phyloP scores from a whole-genome alignment of 805 yeast species.

The Allodekkera sacchari region DNA sequence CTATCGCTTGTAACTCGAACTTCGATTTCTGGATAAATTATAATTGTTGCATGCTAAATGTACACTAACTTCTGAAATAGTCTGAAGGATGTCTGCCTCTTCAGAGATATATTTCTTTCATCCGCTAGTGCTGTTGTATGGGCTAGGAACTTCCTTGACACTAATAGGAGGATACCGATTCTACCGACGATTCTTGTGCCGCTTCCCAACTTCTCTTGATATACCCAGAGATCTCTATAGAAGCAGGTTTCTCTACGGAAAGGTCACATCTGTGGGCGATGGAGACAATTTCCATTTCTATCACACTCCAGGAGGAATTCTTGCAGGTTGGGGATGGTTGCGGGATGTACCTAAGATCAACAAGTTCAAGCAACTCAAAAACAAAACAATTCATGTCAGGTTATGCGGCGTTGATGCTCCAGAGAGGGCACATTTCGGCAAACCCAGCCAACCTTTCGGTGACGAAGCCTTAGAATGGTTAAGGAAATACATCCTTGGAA shows the following conservation, averaged over 20 bases:
- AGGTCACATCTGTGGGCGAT: constrained; percentile 87
- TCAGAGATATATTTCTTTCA: constrained; percentile 15
- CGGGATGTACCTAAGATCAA: constrained; percentile 54
- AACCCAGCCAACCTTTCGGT: constrained; percentile 81
- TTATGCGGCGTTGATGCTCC: constrained; percentile 96
- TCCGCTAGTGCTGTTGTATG: constrained; percentile 23
- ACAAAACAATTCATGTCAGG: constrained; percentile 70
- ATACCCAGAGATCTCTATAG: constrained; percentile 42
- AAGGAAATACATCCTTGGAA: constrained; percentile 53
- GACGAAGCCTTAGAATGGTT: constrained; percentile 83
- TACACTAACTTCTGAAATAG: no score
- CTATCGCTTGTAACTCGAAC: no score
- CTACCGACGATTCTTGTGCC: constrained; percentile 38
- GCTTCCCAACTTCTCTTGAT: constrained; percentile 39
- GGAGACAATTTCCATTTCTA: constrained; percentile 91
- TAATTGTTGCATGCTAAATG: no score
- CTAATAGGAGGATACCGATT: constrained; percentile 34
- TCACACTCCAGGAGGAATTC: constrained; percentile 87
- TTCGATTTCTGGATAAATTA: no score
- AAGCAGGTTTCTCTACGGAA: constrained; percentile 47
- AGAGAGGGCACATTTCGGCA: constrained; percentile 89
- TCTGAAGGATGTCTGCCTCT: constrained; percentile 8
- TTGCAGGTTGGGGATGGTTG: constrained; percentile 93
- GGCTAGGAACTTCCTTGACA: constrained; percentile 22
- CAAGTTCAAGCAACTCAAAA: constrained; percentile 36